Conservation (phyloP, 768 basidiomycete species). For the Xanthoconium purpureum region DNA sequence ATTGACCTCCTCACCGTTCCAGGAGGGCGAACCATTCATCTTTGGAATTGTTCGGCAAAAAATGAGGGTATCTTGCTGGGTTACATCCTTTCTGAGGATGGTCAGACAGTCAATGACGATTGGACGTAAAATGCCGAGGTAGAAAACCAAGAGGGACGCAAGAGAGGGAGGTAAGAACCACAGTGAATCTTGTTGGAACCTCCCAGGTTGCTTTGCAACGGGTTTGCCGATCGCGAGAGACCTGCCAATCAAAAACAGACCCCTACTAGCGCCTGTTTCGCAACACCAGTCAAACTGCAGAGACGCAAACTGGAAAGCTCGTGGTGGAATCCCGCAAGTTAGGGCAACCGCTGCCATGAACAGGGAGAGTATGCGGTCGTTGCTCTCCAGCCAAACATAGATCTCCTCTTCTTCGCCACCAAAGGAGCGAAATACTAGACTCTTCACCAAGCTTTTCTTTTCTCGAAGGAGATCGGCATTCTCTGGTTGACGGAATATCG, state of each 20-base stretch:
- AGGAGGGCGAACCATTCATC: neutral
- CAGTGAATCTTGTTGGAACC: neutral
- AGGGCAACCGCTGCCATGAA: neutral
- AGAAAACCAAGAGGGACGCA: neutral
- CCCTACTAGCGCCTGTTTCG: neutral
- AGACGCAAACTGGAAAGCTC: neutral
- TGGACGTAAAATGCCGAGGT: neutral
- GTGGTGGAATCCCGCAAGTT: neutral
- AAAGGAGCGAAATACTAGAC: neutral
- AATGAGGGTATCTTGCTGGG: neutral
- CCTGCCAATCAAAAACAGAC: neutral
- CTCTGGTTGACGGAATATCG: neutral
- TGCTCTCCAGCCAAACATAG: neutral
- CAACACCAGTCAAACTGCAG: neutral
- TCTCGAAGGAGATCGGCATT: neutral
- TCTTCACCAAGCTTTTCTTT: neutral
- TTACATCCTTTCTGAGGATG: neutral
- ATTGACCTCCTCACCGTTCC: neutral
- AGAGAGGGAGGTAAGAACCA: neutral
- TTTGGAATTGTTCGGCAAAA: neutral
- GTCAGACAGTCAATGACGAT: neutral
- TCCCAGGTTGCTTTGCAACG: neutral
- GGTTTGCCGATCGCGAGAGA: neutral
- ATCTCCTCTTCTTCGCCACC: neutral
- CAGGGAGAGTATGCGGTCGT: neutral